A percentile compares a stretch with the other conserved stretches of the same genome.
Evolutionary conservation across 768 basidiomycete genomes (phyloP).

Genomic region (Macrolepiota fuliginosa): DNA sequence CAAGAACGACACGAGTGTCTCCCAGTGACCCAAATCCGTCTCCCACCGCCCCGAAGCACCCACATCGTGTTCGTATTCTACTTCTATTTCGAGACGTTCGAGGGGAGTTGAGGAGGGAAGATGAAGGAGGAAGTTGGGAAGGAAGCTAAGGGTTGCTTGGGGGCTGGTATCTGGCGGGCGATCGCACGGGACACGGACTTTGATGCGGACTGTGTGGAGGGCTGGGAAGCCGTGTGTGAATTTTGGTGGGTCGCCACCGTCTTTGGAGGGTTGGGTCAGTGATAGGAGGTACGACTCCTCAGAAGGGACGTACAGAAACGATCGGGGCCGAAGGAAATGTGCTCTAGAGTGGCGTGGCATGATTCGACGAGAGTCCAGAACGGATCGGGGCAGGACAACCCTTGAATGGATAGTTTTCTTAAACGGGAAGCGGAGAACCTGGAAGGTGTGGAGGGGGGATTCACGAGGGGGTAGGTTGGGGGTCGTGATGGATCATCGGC

Average conservation of each 20-base stretch:
- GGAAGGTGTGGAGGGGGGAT: too few species aligned
- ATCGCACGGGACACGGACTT: neutral
- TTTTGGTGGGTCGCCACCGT: neutral
- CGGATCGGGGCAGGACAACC: neutral
- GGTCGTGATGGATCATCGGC: neutral
- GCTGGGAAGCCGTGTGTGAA: neutral
- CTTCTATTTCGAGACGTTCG: neutral
- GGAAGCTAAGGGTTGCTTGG: neutral
- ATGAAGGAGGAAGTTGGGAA: neutral
- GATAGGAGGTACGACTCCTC: too few species aligned
- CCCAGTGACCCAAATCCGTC: neutral
- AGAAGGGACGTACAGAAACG: neutral
- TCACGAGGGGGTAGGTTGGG: too few species aligned
- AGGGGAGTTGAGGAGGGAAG: neutral
- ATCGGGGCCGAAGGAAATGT: neutral
- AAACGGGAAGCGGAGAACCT: too few species aligned
- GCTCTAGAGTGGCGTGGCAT: neutral
- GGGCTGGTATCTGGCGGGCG: too few species aligned
- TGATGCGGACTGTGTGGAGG: neutral
- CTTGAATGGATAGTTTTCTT: neutral
- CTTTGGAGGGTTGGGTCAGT: too few species aligned
- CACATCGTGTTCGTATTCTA: neutral
- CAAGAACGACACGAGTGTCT: neutral
- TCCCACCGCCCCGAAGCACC: neutral
- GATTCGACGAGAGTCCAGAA: neutral